Percentiles rank a stretch among this genome's conserved stretches.
phyloP scores from a whole-genome alignment of 2,329 filamentous ascomycete species.

The Xylariaceae sp. region DNA sequence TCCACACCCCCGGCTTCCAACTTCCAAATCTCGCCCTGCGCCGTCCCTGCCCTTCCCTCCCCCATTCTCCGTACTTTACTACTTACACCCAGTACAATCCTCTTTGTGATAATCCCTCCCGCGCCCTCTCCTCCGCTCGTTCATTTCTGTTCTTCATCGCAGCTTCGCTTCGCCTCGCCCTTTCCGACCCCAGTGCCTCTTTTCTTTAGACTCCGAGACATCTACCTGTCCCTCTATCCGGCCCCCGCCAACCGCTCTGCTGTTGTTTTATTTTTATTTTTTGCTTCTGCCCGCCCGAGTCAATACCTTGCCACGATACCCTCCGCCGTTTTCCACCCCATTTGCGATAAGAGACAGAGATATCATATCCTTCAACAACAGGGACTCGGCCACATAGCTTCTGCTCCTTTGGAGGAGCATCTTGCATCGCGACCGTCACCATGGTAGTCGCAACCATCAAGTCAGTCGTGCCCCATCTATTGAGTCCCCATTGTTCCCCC shows the following conservation, averaged over 20 bases:
- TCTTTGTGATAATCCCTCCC: conserved; percentile 12
- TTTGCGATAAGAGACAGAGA: conserved; percentile 19
- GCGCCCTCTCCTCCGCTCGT: background rate
- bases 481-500: too few species aligned
- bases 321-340: conserved; percentile 15
- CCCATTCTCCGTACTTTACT: background rate
- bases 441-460: conserved; percentile 60
- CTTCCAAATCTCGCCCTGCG: background rate
- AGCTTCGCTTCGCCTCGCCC: background rate
- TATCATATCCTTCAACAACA: conserved; percentile 8
- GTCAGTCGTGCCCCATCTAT: conserved; percentile 37
- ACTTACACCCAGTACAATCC: conserved; percentile 6
- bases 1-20: background rate
- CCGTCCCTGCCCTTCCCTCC: background rate
- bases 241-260: conserved; percentile 8
- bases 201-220: conserved; percentile 1
- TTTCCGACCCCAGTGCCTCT: too few species aligned
- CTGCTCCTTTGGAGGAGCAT: conserved; percentile 5
- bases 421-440: conserved; percentile 31
- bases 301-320: conserved; percentile 19
- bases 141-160: background rate
- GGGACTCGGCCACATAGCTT: conserved; percentile 1
- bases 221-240: background rate
- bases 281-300: conserved; percentile 5
- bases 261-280: conserved; percentile 9